These are phyloP conservation scores for Neltuma alba DNA, from an alignment of 306 rosid species.

Conservation along the genomic window DNA sequence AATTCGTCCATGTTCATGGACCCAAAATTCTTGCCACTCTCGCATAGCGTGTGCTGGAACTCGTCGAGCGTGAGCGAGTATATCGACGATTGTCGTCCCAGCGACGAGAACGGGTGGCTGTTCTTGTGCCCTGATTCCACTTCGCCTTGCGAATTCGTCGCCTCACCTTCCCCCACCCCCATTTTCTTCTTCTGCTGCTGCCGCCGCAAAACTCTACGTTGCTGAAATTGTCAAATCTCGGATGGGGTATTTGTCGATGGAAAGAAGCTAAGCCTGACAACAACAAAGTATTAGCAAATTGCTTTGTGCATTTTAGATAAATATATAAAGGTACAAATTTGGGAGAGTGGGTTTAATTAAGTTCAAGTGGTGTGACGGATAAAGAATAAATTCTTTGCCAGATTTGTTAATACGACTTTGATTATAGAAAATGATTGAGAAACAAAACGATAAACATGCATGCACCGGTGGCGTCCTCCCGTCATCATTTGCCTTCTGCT, in stretches of 20 bases:
- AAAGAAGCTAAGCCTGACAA: neutral
- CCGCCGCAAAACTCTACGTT: neutral
- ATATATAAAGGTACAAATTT: neutral
- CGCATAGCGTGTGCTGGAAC: slow-evolving; percentile 73
- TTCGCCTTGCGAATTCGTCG: slow-evolving; percentile 45
- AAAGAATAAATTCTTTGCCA: neutral
- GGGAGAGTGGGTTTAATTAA: neutral
- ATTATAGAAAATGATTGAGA: neutral
- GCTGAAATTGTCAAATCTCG: neutral
- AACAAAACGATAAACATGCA: neutral
- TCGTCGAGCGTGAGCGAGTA: slow-evolving; percentile 86
- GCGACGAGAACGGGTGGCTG: slow-evolving; percentile 43
- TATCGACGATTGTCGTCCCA: slow-evolving; percentile 74
- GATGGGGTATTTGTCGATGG: neutral
- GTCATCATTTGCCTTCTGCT: neutral
- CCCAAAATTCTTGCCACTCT: slow-evolving; percentile 70
- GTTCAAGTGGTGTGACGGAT: neutral
- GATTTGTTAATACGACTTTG: neutral
- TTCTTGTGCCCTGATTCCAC: slow-evolving; percentile 46
- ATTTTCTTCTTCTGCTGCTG: slow-evolving; percentile 16
- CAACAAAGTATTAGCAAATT: neutral
- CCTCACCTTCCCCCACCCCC: slow-evolving; percentile 52
- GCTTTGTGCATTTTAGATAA: neutral
- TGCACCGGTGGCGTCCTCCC: neutral
- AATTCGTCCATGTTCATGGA: slow-evolving; percentile 97